Evolutionary conservation across 805 yeast species (phyloP).

Genomic region (Wickerhamomyces bovis): DNA sequence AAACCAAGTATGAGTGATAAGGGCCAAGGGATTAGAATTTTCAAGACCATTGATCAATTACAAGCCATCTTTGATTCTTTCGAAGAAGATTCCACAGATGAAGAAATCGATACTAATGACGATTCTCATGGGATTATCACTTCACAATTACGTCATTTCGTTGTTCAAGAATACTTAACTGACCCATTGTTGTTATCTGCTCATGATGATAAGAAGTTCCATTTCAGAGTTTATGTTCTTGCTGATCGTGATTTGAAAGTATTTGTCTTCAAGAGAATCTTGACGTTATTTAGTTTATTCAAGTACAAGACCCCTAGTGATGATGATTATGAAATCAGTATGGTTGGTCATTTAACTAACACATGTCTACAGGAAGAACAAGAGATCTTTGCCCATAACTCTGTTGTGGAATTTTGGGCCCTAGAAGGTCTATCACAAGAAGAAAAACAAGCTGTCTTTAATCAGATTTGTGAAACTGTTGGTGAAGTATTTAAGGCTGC

Average conservation of each 20-base stretch:
- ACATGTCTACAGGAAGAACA: slow-evolving; percentile 76
- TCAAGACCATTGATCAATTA: slow-evolving; percentile 69
- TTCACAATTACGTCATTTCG: slow-evolving; percentile 84
- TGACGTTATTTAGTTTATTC: slow-evolving; percentile 71
- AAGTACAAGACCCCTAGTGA: slow-evolving; percentile 33
- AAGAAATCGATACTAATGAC: slow-evolving; percentile 45
- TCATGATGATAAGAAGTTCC: slow-evolving; percentile 73
- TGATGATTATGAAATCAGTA: slow-evolving; percentile 34
- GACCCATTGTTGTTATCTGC: slow-evolving; percentile 60
- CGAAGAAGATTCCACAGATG: slow-evolving; percentile 66
- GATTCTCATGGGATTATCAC: slow-evolving; percentile 64
- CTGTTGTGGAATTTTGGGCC: slow-evolving; percentile 62
- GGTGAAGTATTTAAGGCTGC: slow-evolving; percentile 81
- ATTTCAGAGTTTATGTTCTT: slow-evolving; percentile 78
- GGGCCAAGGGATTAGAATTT: slow-evolving; percentile 90
- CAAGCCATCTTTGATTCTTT: slow-evolving; percentile 81
- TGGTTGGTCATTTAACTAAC: slow-evolving; percentile 78
- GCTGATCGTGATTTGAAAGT: slow-evolving; percentile 71
- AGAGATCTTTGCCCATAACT: slow-evolving; percentile 28
- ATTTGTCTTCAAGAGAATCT: slow-evolving; percentile 71
- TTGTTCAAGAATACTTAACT: slow-evolving; percentile 75
- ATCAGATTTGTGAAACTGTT: slow-evolving; percentile 54
- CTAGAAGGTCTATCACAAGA: slow-evolving; percentile 37
- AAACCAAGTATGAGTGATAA: slow-evolving; percentile 97
- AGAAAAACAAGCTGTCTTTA: slow-evolving; percentile 36